Evolutionary conservation across 495 filamentous ascomycete genomes (phyloP).

Genomic region (Penicillium taxi): DNA sequence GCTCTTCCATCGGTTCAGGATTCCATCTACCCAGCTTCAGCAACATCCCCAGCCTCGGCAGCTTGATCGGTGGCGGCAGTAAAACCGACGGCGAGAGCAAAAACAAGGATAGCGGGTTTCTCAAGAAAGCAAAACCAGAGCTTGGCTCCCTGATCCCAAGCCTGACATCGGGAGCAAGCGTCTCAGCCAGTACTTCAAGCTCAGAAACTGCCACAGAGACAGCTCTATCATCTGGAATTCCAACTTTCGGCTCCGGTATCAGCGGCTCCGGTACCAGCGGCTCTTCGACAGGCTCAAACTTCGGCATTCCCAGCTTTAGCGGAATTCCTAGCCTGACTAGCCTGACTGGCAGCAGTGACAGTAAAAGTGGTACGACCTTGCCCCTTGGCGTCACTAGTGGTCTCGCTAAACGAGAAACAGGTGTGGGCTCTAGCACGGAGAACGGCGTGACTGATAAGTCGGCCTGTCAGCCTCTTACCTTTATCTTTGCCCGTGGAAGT

Average conservation of each 20-base stretch:
- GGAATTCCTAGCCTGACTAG: background rate
- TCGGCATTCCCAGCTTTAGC: background rate
- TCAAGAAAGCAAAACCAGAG: too few species aligned
- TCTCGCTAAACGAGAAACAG: background rate
- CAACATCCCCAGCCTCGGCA: background rate
- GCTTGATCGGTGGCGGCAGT: background rate
- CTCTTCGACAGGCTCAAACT: background rate
- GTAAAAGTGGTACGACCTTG: too few species aligned
- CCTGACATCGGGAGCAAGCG: too few species aligned
- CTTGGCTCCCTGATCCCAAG: too few species aligned
- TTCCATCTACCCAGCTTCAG: background rate
- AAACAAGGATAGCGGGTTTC: too few species aligned
- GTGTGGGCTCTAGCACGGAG: too few species aligned
- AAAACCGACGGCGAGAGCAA: too few species aligned
- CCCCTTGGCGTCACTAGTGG: background rate
- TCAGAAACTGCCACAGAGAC: too few species aligned
- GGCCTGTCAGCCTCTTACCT: constrained; percentile 40
- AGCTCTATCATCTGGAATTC: too few species aligned
- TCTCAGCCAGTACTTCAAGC: too few species aligned
- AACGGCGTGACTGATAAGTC: constrained; percentile 37
- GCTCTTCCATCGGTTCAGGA: background rate
- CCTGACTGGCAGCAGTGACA: background rate
- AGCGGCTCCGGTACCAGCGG: background rate
- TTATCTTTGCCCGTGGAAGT: constrained; percentile 55
- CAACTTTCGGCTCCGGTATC: background rate